A percentile compares a stretch with the other conserved stretches of the same genome.
Evolutionary conservation across 2,329 filamentous ascomycete species (phyloP).

Genomic region (Alternaria sp.): DNA sequence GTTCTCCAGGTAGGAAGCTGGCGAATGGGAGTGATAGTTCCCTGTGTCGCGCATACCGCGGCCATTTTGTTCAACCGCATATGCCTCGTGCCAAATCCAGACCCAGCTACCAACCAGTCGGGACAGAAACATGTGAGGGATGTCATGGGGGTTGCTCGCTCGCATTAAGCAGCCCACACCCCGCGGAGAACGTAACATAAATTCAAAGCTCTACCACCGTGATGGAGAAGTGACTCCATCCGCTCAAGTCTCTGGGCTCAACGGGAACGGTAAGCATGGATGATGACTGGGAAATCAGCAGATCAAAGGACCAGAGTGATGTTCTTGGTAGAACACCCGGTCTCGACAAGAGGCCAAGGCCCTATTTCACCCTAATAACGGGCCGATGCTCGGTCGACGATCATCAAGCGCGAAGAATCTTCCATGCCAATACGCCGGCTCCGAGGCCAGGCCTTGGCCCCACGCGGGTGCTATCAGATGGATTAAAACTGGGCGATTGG

Average conservation of each 20-base stretch:
- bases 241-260: neutral
- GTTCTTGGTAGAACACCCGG: neutral
- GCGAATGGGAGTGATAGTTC: neutral
- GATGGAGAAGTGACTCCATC: neutral
- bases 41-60: neutral
- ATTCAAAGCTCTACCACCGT: neutral
- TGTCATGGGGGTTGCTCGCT: neutral
- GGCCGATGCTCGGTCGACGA: slow-evolving; percentile 1
- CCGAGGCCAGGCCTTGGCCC: neutral
- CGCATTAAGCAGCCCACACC: neutral
- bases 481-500: neutral
- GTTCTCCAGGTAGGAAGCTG: neutral
- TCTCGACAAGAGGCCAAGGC: neutral
- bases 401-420: neutral
- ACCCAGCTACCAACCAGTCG: neutral
- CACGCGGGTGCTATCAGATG: neutral
- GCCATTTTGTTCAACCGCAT: neutral
- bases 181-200: neutral
- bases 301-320: neutral
- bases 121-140: neutral
- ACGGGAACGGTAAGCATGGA: neutral
- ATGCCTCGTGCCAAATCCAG: neutral
- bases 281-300: neutral
- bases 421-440: neutral
- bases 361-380: neutral